These are phyloP conservation scores for Bretziella fagacearum DNA, from an alignment of 2,329 filamentous ascomycete species.

Conservation along the genomic window DNA sequence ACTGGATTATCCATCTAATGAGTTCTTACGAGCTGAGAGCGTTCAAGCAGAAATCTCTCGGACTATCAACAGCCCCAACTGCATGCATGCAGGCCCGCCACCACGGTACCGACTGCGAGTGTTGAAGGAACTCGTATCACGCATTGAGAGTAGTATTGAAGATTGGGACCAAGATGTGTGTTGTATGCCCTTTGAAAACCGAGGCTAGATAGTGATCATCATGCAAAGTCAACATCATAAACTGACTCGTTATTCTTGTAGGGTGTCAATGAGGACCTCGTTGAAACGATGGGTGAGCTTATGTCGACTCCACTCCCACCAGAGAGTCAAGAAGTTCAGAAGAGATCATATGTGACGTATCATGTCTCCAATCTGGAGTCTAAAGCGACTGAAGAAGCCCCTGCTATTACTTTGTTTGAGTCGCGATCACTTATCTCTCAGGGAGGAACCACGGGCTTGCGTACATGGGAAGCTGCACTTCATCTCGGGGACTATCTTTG, in stretches of 20 bases:
- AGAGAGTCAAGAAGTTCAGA: constrained; percentile 49
- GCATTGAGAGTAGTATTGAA: constrained; percentile 56
- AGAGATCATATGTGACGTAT: constrained; percentile 62
- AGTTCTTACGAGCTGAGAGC: constrained; percentile 38
- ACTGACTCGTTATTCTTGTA: constrained; percentile 23
- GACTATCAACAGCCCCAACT: not conserved
- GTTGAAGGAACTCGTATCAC: constrained; percentile 53
- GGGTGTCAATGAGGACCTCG: constrained; percentile 72
- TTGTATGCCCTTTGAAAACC: constrained; percentile 15
- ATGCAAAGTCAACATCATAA: no score
- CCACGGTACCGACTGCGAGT: constrained; percentile 52
- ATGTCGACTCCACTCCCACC: constrained; percentile 46
- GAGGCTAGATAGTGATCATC: not conserved
- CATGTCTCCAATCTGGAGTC: constrained; percentile 24
- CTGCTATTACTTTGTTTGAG: constrained; percentile 47
- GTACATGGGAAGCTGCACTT: constrained; percentile 68
- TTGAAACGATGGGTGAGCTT: constrained; percentile 48
- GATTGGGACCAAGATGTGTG: constrained; percentile 82
- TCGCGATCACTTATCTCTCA: constrained; percentile 52
- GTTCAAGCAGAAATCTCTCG: constrained; percentile 33
- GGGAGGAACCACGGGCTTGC: constrained; percentile 54
- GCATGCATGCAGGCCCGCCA: constrained; percentile 31
- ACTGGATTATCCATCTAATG: constrained; percentile 45
- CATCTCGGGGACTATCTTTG: constrained; percentile 55
- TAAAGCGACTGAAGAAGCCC: not conserved